These are phyloP conservation scores for Rhodosporidiobolus odoratus DNA, from an alignment of 768 basidiomycete species.

Conservation along the genomic window DNA sequence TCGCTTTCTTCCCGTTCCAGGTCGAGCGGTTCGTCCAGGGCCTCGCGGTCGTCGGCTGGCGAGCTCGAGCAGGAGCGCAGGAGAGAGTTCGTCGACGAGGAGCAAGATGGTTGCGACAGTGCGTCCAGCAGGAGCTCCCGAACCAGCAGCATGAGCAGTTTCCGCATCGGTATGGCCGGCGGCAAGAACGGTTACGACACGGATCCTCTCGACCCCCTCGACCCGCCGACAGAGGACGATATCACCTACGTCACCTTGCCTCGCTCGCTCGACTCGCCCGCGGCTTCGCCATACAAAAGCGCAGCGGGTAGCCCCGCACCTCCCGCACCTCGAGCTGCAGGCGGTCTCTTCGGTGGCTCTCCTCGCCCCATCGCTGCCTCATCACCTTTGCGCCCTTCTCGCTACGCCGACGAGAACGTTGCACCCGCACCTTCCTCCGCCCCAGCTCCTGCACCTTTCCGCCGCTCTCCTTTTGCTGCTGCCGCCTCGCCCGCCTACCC, in stretches of 20 bases:
- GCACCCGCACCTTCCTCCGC: neutral
- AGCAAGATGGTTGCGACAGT: neutral
- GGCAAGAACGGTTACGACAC: neutral
- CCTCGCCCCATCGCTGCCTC: neutral
- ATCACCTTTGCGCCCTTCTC: neutral
- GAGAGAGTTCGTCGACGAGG: slow-evolving; percentile 15
- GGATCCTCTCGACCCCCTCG: neutral
- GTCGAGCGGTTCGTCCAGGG: neutral
- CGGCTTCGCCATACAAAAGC: neutral
- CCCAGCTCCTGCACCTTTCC: neutral
- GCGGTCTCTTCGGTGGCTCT: neutral
- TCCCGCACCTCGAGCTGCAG: neutral
- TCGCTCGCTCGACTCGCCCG: neutral
- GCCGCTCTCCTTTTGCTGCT: slow-evolving; percentile 1
- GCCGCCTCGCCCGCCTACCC: neutral
- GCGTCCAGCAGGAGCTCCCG: neutral
- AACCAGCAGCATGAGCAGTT: slow-evolving; percentile 4
- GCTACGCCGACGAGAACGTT: neutral
- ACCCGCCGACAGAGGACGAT: neutral
- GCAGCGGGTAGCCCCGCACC: neutral
- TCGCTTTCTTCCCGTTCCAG: neutral
- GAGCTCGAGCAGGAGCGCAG: neutral
- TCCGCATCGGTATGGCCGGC: slow-evolving; percentile 14
- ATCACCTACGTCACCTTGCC: slow-evolving; percentile 28
- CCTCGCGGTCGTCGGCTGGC: neutral